Percentiles rank a stretch among this genome's conserved stretches.
phyloP scores from a whole-genome alignment of 2,329 filamentous ascomycete species.

The Alternaria hordeiaustralica region DNA sequence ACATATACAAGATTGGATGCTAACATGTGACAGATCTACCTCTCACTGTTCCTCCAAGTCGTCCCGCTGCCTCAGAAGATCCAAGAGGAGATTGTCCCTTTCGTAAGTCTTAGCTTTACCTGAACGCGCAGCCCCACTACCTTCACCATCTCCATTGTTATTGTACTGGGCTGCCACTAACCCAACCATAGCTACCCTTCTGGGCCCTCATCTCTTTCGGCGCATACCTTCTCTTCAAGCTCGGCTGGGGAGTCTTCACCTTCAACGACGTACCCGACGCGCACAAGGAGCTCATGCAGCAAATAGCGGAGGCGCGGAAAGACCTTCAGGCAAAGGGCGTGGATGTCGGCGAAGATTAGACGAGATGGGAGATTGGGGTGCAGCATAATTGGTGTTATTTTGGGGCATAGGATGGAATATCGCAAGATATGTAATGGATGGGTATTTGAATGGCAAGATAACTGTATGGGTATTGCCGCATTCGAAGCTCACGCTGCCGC shows the following conservation, averaged over 20 bases:
- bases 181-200: constrained; percentile 75
- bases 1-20: constrained; percentile 11
- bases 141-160: neutral
- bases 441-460: constrained; percentile 12
- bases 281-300: constrained; percentile 83
- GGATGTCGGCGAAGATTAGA: constrained; percentile 69
- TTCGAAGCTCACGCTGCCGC: constrained; percentile 11
- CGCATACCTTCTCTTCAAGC: constrained; percentile 87
- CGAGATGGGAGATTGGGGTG: neutral
- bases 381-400: constrained; percentile 7
- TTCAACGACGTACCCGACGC: constrained; percentile 96
- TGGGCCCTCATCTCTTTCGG: constrained; percentile 92
- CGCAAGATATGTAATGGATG: constrained; percentile 5
- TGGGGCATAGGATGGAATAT: neutral
- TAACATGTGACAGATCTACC: constrained; percentile 73
- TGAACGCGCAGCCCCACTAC: neutral
- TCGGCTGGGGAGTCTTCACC: constrained; percentile 90
- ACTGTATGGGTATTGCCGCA: neutral
- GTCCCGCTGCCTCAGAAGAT: constrained; percentile 79
- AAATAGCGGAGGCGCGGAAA: constrained; percentile 78
- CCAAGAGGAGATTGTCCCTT: constrained; percentile 84
- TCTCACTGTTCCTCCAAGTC: constrained; percentile 82
- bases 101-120: constrained; percentile 67
- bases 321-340: constrained; percentile 79
- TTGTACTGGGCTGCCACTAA: constrained; percentile 6